Conservation (phyloP, 805 yeast species). For the Hanseniaspora taiwanica region DNA sequence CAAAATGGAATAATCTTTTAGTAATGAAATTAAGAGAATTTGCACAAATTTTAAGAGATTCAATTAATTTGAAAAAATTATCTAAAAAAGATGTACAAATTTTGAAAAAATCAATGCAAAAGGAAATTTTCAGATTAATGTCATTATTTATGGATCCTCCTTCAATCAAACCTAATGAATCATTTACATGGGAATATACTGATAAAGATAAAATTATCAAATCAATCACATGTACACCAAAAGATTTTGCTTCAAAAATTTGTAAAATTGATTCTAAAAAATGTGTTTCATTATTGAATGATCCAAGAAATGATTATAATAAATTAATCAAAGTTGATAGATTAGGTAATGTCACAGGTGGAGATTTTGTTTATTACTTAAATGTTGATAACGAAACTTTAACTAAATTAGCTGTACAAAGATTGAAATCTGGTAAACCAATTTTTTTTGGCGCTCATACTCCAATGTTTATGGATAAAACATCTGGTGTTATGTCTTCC, state of each 20-base stretch:
- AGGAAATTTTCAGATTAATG: slow-evolving; percentile 51
- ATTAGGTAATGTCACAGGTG: slow-evolving; percentile 60
- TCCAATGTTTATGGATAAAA: slow-evolving; percentile 57
- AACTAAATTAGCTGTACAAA: slow-evolving; percentile 48
- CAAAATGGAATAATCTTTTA: slow-evolving; percentile 43
- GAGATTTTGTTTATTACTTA: slow-evolving; percentile 57
- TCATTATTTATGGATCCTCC: slow-evolving; percentile 66
- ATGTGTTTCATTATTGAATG: slow-evolving; percentile 60
- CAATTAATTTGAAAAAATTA: slow-evolving; percentile 28
- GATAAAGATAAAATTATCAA: slow-evolving; percentile 53
- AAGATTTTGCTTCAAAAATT: slow-evolving; percentile 44
- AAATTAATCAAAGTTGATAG: slow-evolving; percentile 57
- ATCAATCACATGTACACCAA: slow-evolving; percentile 44
- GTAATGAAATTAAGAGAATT: slow-evolving; percentile 64
- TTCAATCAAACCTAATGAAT: slow-evolving; percentile 52
- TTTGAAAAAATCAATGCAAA: slow-evolving; percentile 36
- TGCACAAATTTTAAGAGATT: slow-evolving; percentile 53
- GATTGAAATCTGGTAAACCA: slow-evolving; percentile 61
- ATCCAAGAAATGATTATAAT: slow-evolving; percentile 64
- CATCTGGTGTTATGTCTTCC: slow-evolving; percentile 60
- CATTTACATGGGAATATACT: slow-evolving; percentile 59
- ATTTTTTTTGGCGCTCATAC: slow-evolving; percentile 85
- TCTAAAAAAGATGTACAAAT: slow-evolving; percentile 24
- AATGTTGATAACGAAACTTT: slow-evolving; percentile 49
- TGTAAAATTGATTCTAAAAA: slow-evolving; percentile 39